Conservation (phyloP, 2,329 filamentous ascomycete species). For the Claviceps africana region DNA sequence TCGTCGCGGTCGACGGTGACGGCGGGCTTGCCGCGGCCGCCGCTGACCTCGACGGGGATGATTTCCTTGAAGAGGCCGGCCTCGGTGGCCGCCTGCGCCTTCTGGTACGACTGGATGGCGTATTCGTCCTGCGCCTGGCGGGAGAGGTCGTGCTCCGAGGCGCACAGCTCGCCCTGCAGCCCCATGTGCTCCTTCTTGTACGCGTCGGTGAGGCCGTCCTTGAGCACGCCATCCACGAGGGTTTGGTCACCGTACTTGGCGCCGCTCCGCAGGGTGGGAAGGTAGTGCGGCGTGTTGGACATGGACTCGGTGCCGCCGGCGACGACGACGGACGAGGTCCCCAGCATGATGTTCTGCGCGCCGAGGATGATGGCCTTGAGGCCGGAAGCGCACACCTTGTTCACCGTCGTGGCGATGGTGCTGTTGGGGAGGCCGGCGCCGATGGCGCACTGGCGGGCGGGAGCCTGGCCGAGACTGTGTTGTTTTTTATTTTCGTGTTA, state of each 20-base stretch:
- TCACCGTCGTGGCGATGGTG: constrained; percentile 81
- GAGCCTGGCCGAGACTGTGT: constrained; percentile 78
- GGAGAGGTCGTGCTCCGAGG: constrained; percentile 64
- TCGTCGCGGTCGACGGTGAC: constrained; percentile 75
- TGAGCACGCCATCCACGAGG: constrained; percentile 80
- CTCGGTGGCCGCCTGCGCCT: constrained; percentile 74
- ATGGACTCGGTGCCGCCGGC: constrained; percentile 95
- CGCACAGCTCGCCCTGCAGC: constrained; percentile 81
- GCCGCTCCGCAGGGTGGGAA: constrained; percentile 71
- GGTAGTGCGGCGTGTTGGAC: constrained; percentile 95
- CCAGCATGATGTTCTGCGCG: constrained; percentile 94
- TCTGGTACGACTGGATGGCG: constrained; percentile 88
- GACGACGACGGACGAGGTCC: constrained; percentile 83
- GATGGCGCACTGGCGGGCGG: constrained; percentile 86
- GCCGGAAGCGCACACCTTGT: constrained; percentile 96
- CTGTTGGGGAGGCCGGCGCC: constrained; percentile 70
- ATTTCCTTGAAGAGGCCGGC: constrained; percentile 82
- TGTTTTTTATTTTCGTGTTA: background rate
- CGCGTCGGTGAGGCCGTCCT: constrained; percentile 87
- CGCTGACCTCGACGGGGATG: constrained; percentile 72
- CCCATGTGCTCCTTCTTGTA: constrained; percentile 98
- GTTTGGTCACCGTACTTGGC: constrained; percentile 88
- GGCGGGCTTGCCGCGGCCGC: constrained; percentile 78
- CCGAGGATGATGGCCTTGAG: constrained; percentile 91
- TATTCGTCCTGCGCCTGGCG: constrained; percentile 89